phyloP scores from a whole-genome alignment of 2,329 filamentous ascomycete species.

The Uncinocarpus reesii region DNA sequence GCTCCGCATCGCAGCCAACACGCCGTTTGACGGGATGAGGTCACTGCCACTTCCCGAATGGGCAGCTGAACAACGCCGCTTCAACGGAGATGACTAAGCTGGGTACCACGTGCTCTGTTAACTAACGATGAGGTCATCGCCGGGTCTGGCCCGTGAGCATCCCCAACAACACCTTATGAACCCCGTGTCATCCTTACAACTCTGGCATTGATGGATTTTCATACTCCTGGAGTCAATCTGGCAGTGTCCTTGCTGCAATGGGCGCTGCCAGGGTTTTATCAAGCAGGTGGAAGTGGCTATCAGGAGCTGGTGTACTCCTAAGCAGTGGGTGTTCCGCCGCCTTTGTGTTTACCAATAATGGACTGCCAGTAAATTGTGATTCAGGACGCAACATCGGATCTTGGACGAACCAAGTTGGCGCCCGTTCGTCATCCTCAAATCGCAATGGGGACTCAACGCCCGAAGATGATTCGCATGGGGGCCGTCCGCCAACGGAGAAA shows the following conservation, averaged over 20 bases:
- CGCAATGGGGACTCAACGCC: background rate
- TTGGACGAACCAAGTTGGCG: constrained; percentile 8
- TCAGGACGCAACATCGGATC: constrained; percentile 12
- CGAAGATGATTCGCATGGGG: constrained; percentile 16
- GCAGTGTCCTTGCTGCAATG: constrained; percentile 25
- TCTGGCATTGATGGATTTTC: constrained; percentile 4
- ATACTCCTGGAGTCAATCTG: constrained; percentile 11
- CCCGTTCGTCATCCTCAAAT: background rate
- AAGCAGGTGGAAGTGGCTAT: constrained; percentile 30
- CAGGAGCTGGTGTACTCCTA: constrained; percentile 26
- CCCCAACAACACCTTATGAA: background rate
- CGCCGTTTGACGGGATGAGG: background rate
- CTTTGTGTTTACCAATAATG: constrained; percentile 16
- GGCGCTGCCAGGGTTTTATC: constrained; percentile 26
- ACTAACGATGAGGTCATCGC: constrained; percentile 8
- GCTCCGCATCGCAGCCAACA: background rate
- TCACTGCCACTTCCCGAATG: background rate
- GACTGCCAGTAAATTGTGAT: constrained; percentile 13
- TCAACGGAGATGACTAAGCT: background rate
- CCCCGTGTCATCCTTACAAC: background rate
- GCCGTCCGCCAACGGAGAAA: constrained; percentile 15
- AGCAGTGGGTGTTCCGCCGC: constrained; percentile 21
- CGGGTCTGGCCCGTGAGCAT: too few species aligned
- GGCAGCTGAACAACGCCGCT: background rate
- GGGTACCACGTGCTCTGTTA: too few species aligned